A percentile compares a stretch with the other conserved stretches of the same genome.
Evolutionary conservation across 2,329 filamentous ascomycete genomes (phyloP).

Genomic region (Trichothecium roseum): DNA sequence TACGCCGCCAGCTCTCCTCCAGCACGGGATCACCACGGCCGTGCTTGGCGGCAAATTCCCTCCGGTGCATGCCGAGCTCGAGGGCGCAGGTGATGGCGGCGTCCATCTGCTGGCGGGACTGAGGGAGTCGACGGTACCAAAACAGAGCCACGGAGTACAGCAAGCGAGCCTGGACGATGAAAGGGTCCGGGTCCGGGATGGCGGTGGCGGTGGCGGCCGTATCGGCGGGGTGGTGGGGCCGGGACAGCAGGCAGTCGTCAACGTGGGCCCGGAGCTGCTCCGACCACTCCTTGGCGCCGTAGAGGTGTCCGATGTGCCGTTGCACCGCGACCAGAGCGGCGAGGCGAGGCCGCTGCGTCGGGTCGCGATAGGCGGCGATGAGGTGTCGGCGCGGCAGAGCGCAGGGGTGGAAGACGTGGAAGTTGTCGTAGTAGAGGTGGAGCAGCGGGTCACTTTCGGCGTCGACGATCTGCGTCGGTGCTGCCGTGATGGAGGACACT

Average conservation of each 20-base stretch:
- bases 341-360: slow-evolving; percentile 5
- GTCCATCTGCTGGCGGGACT: slow-evolving; percentile 20
- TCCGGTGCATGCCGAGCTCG: slow-evolving; percentile 47
- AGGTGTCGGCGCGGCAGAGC: slow-evolving; percentile 12
- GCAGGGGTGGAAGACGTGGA: slow-evolving; percentile 21
- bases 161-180: slow-evolving; percentile 24
- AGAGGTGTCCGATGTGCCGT: slow-evolving; percentile 23
- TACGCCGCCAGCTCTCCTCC: slow-evolving; percentile 52
- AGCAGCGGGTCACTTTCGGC: slow-evolving; percentile 14
- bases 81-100: slow-evolving; percentile 47
- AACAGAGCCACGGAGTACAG: slow-evolving; percentile 25
- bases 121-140: slow-evolving; percentile 16
- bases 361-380: slow-evolving; percentile 4
- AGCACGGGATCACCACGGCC: slow-evolving; percentile 31
- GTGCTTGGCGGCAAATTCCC: slow-evolving; percentile 38
- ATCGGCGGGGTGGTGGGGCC: background rate
- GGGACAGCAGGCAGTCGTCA: slow-evolving; percentile 5
- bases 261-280: background rate
- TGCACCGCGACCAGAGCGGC: slow-evolving; percentile 15
- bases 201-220: too few relatives aligned
- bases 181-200: too few relatives aligned
- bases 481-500: background rate
- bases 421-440: slow-evolving; percentile 23
- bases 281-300: slow-evolving; percentile 9
- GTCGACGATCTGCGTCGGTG: background rate